A percentile compares a stretch with the other conserved stretches of the same genome.
phyloP scores from a whole-genome alignment of 805 yeast species.

The Candida caryicola region DNA sequence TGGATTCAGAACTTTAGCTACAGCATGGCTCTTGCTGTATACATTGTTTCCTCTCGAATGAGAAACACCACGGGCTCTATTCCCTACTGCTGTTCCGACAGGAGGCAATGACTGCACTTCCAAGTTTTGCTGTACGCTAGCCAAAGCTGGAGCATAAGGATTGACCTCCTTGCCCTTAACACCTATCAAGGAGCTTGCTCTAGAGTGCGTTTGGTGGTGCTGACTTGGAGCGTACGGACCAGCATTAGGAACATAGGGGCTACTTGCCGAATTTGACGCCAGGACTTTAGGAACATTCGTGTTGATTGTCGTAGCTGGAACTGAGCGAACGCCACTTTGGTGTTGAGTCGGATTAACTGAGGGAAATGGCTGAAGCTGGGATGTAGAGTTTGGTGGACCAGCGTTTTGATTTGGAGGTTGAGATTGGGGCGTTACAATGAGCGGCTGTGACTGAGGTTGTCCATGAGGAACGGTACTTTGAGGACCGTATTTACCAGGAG shows the following conservation, averaged over 20 bases:
- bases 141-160: conserved; percentile 39
- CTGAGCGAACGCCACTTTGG: background rate
- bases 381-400: background rate
- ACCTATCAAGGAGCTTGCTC: conserved; percentile 41
- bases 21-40: conserved; percentile 17
- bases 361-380: conserved; percentile 11
- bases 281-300: conserved; percentile 22
- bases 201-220: conserved; percentile 34
- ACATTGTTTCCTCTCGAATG: conserved; percentile 15
- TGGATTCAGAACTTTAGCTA: conserved; percentile 43
- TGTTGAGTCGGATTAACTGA: conserved; percentile 4
- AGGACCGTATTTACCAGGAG: too few relatives aligned
- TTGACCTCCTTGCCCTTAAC: conserved; percentile 37
- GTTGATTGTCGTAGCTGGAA: conserved; percentile 17
- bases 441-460: too few relatives aligned
- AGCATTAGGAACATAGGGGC: conserved; percentile 43
- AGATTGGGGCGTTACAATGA: background rate
- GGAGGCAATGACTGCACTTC: conserved; percentile 1
- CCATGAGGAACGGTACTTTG: too few relatives aligned
- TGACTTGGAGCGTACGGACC: conserved; percentile 44
- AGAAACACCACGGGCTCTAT: conserved; percentile 26
- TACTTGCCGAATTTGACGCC: conserved; percentile 22
- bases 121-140: conserved; percentile 7
- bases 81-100: background rate
- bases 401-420: background rate